Base-by-base conservation (phyloP, 73 alveolate species). In the Uronychia setigera region DNA sequence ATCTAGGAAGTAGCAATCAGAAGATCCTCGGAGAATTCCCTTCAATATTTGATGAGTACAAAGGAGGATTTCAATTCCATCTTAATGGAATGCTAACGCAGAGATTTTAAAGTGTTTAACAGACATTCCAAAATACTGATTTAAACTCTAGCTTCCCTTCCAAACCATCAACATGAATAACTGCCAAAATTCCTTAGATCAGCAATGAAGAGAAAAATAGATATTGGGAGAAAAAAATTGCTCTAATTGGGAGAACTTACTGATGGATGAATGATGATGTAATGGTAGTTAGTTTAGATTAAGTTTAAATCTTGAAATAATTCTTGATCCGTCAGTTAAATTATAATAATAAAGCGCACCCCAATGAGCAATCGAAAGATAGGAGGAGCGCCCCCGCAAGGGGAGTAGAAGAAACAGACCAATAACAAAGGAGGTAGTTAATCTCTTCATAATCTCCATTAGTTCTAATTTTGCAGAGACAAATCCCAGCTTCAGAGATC, bases 401-500 rank as follows among this genome's bases (percentile, higher is more conserved):
- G n/a, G 19, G 67, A 46, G 67, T 19, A 46, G 67, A 46, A 46
- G 67, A 46, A 46, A 46, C n/a, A 5, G 19, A 19, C 67, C 19
- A 46, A 46, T 19, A 46, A 46, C 74, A 85, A 85, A 85, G 91
- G 91, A 76, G 91, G 91, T 85, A 85, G 19, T n/a, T 30, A 1
- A 46, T 76, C 75, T 1, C 79, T 33, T 28, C 67, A 58, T 59
- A 57, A 1, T 25, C 31, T 5, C 29, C 29, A 1, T n/a, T 85
- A 85, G 91, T 83, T 31, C 46, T 85, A 58, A 81, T 85, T 0
- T 81, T 85, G 14, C 32, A 85, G 57, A 76, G 77, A 34, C 59
- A 85, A 67, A 32, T 85, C 29, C 91, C 91, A 46, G 91, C 91
- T 13, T 85, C 91, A n/a, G 79, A 83, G 26, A 78, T 85, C 31